Percentiles rank a stretch among this genome's conserved stretches.
These are phyloP conservation scores for Quercus bicolor DNA, from an alignment of 306 rosid genomes.

Conservation along the genomic window DNA sequence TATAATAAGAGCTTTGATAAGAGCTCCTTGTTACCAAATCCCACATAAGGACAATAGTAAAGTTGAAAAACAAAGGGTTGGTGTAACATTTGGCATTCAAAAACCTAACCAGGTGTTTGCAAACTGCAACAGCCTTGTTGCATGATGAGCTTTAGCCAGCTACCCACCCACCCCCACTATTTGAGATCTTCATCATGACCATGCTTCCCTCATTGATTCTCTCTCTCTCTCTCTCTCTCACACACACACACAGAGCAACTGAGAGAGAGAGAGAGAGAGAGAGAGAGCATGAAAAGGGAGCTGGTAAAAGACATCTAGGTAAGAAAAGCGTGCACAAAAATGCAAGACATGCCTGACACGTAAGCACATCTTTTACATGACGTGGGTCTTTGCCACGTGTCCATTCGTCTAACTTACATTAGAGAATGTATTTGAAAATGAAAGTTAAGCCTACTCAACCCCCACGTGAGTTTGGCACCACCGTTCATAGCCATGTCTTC, in stretches of 20 bases:
- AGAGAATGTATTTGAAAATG: background rate
- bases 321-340: slow-evolving; percentile 41
- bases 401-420: background rate
- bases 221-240: background rate
- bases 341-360: slow-evolving; percentile 45
- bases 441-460: background rate
- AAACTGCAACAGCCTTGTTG: slow-evolving; percentile 4
- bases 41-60: slow-evolving; percentile 17
- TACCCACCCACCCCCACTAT: background rate
- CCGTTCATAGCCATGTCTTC: background rate
- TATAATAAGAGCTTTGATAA: background rate
- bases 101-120: slow-evolving; percentile 20
- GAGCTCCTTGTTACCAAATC: slow-evolving; percentile 17
- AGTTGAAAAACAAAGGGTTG: background rate
- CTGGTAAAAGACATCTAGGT: slow-evolving; percentile 10
- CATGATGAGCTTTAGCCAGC: slow-evolving; percentile 17
- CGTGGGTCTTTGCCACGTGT: slow-evolving; percentile 44
- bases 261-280: background rate
- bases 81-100: slow-evolving; percentile 22
- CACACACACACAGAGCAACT: background rate
- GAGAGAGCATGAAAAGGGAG: background rate
- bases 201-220: too few relatives aligned
- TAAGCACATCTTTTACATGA: slow-evolving; percentile 42
- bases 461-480: background rate
- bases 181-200: too few relatives aligned